Conservation (phyloP, 805 yeast genomes). For the Scheffersomyces stipitis region DNA sequence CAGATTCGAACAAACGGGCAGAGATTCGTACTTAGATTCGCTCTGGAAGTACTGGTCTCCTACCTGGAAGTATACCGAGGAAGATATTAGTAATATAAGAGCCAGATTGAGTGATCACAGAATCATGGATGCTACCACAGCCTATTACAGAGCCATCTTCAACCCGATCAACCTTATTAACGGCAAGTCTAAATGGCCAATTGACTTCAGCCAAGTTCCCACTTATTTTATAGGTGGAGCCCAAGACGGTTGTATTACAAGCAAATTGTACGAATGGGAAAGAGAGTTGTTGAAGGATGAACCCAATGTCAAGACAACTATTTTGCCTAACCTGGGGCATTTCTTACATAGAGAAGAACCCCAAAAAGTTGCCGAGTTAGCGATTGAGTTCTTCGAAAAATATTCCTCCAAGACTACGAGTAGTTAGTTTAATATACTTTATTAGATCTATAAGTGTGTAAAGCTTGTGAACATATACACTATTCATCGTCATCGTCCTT, state of each 20-base stretch:
- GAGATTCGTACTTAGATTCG: conserved; percentile 24
- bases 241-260: conserved; percentile 38
- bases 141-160: conserved; percentile 34
- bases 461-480: too few species aligned
- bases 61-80: conserved; percentile 28
- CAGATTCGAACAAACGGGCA: conserved; percentile 12
- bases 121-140: conserved; percentile 35
- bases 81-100: conserved; percentile 28
- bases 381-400: conserved; percentile 32
- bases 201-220: conserved; percentile 37
- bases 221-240: conserved; percentile 33
- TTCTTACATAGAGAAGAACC: conserved; percentile 43
- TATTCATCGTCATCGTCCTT: too few species aligned
- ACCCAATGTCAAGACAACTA: conserved; percentile 22
- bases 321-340: conserved; percentile 33
- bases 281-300: conserved; percentile 14
- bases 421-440: too few species aligned
- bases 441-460: too few species aligned
- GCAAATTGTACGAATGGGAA: conserved; percentile 25
- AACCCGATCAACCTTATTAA: conserved; percentile 17
- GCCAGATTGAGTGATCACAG: conserved; percentile 23
- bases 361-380: conserved; percentile 20
- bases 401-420: too few species aligned
- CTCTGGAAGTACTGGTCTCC: conserved; percentile 44
- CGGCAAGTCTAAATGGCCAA: conserved; percentile 20